phyloP scores from a whole-genome alignment of 129 eudicot genomes.

The Ambrosia trifida region DNA sequence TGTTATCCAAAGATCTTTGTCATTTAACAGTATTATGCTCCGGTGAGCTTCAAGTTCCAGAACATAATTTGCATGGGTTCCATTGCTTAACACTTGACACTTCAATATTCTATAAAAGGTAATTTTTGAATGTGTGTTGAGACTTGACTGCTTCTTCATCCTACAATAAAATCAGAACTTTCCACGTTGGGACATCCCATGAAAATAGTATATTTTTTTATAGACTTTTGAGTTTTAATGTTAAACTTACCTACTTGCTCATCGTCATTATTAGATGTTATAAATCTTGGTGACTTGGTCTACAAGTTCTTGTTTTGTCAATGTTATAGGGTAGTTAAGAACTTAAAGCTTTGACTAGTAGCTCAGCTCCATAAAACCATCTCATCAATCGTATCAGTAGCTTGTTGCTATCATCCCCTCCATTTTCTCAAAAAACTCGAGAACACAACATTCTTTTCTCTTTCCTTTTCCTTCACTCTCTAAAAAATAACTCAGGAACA shows the following conservation, averaged over 20 bases:
- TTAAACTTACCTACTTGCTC: background rate
- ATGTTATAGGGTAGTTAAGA: slow-evolving; percentile 8
- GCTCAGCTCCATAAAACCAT: background rate
- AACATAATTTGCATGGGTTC: slow-evolving; percentile 45
- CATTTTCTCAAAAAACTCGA: background rate
- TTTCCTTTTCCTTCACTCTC: background rate
- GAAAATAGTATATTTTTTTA: background rate
- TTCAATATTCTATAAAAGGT: slow-evolving; percentile 82
- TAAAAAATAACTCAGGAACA: background rate
- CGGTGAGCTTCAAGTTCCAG: slow-evolving; percentile 54
- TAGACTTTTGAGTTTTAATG: background rate
- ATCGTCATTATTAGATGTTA: slow-evolving; percentile 13
- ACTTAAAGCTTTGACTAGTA: background rate
- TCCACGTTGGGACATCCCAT: background rate
- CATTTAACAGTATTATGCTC: slow-evolving; percentile 66
- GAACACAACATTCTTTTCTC: background rate
- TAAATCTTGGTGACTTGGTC: background rate
- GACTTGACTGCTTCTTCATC: background rate
- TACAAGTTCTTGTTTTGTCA: background rate
- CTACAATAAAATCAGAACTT: background rate
- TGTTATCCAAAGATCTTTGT: slow-evolving; percentile 75
- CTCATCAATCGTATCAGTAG: background rate
- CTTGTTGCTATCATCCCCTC: background rate
- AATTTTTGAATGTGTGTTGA: slow-evolving; percentile 6
- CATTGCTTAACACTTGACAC: slow-evolving; percentile 80